Percentiles rank a stretch among this genome's conserved stretches.
Evolutionary conservation across 2,329 filamentous ascomycete species (phyloP).

Genomic region (Phaeosphaeriaceae sp.): DNA sequence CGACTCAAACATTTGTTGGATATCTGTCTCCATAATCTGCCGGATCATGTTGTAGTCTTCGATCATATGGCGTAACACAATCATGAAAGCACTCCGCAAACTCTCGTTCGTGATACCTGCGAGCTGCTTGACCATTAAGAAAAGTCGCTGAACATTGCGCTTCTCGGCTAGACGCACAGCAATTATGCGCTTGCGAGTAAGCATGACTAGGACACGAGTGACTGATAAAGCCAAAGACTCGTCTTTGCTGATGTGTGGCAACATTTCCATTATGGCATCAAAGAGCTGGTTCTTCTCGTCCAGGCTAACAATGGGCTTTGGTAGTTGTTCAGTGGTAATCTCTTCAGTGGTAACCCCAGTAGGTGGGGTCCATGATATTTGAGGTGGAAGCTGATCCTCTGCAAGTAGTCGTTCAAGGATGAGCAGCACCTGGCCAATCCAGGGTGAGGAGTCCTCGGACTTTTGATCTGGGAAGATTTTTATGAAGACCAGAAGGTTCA

Average conservation of each 20-base stretch:
- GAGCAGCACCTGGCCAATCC: slow-evolving; percentile 88
- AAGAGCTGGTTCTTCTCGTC: slow-evolving; percentile 76
- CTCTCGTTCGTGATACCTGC: slow-evolving; percentile 78
- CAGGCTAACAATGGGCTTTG: slow-evolving; percentile 66
- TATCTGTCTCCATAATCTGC: slow-evolving; percentile 90
- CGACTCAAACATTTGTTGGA: slow-evolving; percentile 75
- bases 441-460: slow-evolving; percentile 81
- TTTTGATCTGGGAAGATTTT: slow-evolving; percentile 70
- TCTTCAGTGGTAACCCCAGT: slow-evolving; percentile 53
- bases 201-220: slow-evolving; percentile 80
- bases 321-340: slow-evolving; percentile 64
- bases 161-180: slow-evolving; percentile 82
- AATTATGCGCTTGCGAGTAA: slow-evolving; percentile 79
- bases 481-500: slow-evolving; percentile 78
- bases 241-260: slow-evolving; percentile 88
- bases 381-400: slow-evolving; percentile 81
- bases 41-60: slow-evolving; percentile 92
- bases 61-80: slow-evolving; percentile 88
- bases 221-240: slow-evolving; percentile 83
- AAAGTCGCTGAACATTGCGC: slow-evolving; percentile 85
- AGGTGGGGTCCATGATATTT: slow-evolving; percentile 73
- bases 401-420: slow-evolving; percentile 90
- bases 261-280: slow-evolving; percentile 77
- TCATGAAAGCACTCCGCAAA: slow-evolving; percentile 77
- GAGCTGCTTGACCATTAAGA: slow-evolving; percentile 94